These are phyloP conservation scores for Termitomyces heimii DNA, from an alignment of 768 basidiomycete genomes.

Conservation along the genomic window DNA sequence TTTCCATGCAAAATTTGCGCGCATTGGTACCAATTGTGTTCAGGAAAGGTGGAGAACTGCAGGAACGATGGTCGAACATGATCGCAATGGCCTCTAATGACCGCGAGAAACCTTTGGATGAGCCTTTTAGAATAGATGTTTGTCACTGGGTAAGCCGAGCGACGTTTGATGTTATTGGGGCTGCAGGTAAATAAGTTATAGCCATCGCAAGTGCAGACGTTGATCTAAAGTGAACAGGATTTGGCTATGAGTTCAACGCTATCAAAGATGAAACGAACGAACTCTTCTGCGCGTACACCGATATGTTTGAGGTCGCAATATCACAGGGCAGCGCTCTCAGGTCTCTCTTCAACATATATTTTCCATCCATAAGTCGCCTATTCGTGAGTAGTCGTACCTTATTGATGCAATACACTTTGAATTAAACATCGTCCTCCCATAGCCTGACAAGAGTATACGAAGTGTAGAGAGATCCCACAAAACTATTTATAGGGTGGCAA, in stretches of 20 bases:
- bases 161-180: slow-evolving; percentile 87
- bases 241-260: slow-evolving; percentile 83
- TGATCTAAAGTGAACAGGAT: slow-evolving; percentile 40
- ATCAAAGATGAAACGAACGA: slow-evolving; percentile 76
- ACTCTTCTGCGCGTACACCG: slow-evolving; percentile 73
- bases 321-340: slow-evolving; percentile 45
- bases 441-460: slow-evolving; percentile 50
- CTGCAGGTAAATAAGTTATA: slow-evolving; percentile 53
- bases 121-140: slow-evolving; percentile 52
- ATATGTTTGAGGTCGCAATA: slow-evolving; percentile 76
- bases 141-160: slow-evolving; percentile 77
- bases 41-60: slow-evolving; percentile 56
- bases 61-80: slow-evolving; percentile 53
- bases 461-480: slow-evolving; percentile 52
- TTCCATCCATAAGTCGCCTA: slow-evolving; percentile 46
- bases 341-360: slow-evolving; percentile 47
- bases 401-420: not conserved
- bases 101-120: slow-evolving; percentile 12
- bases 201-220: not conserved
- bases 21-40: slow-evolving; percentile 70
- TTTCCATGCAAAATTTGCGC: slow-evolving; percentile 73
- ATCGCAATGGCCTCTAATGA: slow-evolving; percentile 14
- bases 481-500: slow-evolving; percentile 66
- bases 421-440: not conserved
- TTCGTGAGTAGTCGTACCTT: slow-evolving; percentile 41